A percentile compares a stretch with the other conserved stretches of the same genome.
phyloP scores from a whole-genome alignment of 2,329 filamentous ascomycete genomes.

The Cladobotryum mycophilum region DNA sequence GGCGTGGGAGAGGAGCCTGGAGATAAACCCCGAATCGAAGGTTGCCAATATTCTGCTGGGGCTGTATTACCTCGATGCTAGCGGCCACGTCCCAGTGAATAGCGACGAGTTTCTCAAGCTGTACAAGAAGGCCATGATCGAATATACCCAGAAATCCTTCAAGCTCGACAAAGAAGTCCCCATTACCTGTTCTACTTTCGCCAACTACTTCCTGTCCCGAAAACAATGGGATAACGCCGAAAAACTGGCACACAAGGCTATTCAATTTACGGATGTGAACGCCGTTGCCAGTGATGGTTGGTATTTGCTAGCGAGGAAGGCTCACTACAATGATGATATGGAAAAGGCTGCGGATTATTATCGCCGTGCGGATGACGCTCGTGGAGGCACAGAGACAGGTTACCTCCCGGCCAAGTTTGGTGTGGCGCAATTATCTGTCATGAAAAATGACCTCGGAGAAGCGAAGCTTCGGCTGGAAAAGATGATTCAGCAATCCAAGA shows the following conservation, averaged over 20 bases:
- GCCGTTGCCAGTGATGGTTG: constrained; percentile 95
- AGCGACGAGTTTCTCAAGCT: constrained; percentile 77
- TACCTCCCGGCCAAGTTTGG: constrained; percentile 95
- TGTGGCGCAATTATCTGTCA: constrained; percentile 77
- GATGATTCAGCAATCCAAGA: constrained; percentile 79
- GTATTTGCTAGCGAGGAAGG: constrained; percentile 89
- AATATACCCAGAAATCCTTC: constrained; percentile 89
- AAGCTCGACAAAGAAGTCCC: constrained; percentile 89
- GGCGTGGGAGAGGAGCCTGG: constrained; percentile 83
- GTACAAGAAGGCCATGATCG: constrained; percentile 90
- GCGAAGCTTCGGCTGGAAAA: constrained; percentile 93
- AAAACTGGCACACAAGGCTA: constrained; percentile 81
- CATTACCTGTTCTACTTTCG: constrained; percentile 84
- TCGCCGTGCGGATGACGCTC: constrained; percentile 80
- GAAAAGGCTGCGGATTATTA: constrained; percentile 80
- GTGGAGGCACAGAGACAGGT: constrained; percentile 84
- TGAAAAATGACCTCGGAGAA: constrained; percentile 78
- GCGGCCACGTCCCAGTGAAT: constrained; percentile 73
- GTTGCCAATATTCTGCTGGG: constrained; percentile 85
- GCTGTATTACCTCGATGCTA: constrained; percentile 82
- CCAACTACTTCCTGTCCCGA: constrained; percentile 79
- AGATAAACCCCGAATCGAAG: constrained; percentile 77
- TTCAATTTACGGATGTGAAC: constrained; percentile 93
- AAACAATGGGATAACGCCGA: constrained; percentile 79
- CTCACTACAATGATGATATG: constrained; percentile 73